Conservation (phyloP, 192 early-diverging fungal species). For the Coemansia sp. region DNA sequence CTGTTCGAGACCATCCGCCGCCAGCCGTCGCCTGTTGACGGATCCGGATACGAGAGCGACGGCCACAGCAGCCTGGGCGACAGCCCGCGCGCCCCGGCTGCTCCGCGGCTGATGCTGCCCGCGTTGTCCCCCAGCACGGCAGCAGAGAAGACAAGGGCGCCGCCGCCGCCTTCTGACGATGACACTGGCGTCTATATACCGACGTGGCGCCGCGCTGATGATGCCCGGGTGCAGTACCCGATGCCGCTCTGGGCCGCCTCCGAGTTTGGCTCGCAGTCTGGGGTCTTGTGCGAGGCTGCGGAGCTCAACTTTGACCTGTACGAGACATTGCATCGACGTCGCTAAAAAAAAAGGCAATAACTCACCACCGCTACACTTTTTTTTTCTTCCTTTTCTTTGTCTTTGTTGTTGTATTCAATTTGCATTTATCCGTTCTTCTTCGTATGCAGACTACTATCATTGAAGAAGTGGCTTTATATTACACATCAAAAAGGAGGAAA, state of each 20-base stretch:
- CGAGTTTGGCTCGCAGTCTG: conserved; percentile 39
- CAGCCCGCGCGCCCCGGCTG: neutral
- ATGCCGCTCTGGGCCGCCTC: conserved; percentile 32
- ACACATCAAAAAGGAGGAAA: neutral
- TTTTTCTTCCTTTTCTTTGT: neutral
- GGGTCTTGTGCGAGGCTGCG: conserved; percentile 45
- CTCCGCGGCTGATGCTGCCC: neutral
- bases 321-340: conserved; percentile 43
- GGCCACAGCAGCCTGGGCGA: neutral
- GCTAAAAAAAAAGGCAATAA: conserved; percentile 12
- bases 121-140: too few species aligned
- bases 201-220: conserved; percentile 35
- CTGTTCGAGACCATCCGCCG: conserved; percentile 55
- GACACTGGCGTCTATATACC: conserved; percentile 48
- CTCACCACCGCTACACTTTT: too few species aligned
- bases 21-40: conserved; percentile 14
- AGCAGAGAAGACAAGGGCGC: neutral
- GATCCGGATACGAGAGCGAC: conserved; percentile 27
- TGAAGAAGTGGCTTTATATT: too few species aligned
- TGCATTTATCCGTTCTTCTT: too few species aligned
- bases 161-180: conserved; percentile 4
- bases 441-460: too few species aligned
- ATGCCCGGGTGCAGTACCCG: neutral
- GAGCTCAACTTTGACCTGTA: conserved; percentile 56
- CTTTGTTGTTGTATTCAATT: neutral